Percentiles rank a stretch among this genome's conserved stretches.
Evolutionary conservation across 257 asterid genomes (phyloP).

Genomic region (Primulina tabacum): DNA sequence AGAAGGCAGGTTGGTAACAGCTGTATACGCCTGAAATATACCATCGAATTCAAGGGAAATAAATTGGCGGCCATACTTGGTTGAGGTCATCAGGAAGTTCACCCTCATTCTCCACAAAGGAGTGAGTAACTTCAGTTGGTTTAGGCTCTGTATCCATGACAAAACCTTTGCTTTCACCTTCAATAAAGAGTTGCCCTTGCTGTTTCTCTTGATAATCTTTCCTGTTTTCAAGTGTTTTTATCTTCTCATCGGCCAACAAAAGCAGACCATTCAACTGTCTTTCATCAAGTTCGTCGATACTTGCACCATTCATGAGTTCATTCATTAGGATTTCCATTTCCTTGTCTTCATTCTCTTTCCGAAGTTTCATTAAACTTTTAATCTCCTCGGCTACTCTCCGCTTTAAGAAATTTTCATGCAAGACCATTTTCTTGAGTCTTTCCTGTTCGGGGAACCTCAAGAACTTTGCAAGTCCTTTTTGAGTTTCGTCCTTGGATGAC

Average conservation of each 20-base stretch:
- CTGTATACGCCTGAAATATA: constrained; percentile 8
- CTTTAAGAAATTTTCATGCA: constrained; percentile 32
- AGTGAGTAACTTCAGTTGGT: constrained; percentile 16
- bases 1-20: constrained; percentile 1
- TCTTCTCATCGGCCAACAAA: constrained; percentile 29
- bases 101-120: constrained; percentile 26
- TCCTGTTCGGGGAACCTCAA: constrained; percentile 24
- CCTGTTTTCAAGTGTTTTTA: constrained; percentile 29
- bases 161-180: constrained; percentile 16
- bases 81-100: constrained; percentile 24
- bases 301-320: constrained; percentile 27
- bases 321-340: constrained; percentile 33
- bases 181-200: constrained; percentile 5
- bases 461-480: constrained; percentile 25
- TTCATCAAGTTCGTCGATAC: constrained; percentile 27
- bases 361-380: constrained; percentile 20
- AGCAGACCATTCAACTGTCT: constrained; percentile 32
- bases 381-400: constrained; percentile 22
- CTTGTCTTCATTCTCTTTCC: constrained; percentile 24
- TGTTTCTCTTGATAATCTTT: constrained; percentile 14
- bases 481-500: constrained; percentile 32
- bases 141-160: constrained; percentile 1
- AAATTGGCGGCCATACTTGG: constrained; percentile 23
- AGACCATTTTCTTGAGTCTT: constrained; percentile 30
- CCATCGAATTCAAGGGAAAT: constrained; percentile 23